Percentiles rank a stretch among this genome's conserved stretches.
Evolutionary conservation across 495 filamentous ascomycete species (phyloP).

Genomic region (Tricharina praecox): DNA sequence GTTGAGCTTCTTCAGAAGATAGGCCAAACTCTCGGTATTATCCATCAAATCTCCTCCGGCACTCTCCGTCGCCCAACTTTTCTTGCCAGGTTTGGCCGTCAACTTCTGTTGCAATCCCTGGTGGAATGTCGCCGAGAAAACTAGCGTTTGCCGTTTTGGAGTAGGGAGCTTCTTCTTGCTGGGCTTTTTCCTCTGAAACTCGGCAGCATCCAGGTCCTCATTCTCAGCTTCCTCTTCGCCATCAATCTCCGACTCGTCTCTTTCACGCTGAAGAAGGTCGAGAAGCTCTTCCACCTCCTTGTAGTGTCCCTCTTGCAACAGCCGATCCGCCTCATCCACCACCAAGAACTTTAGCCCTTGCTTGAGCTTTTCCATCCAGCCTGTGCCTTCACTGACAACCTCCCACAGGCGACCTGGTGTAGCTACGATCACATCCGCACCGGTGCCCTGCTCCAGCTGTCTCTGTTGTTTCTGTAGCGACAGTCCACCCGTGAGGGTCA

Average conservation of each 20-base stretch:
- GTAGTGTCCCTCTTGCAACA: constrained; percentile 85
- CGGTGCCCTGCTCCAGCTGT: constrained; percentile 40
- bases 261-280: constrained; percentile 47
- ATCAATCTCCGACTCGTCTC: constrained; percentile 31
- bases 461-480: constrained; percentile 86
- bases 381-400: constrained; percentile 53
- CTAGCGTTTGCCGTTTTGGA: constrained; percentile 60
- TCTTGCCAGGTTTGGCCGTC: constrained; percentile 47
- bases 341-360: constrained; percentile 59
- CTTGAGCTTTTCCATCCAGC: constrained; percentile 45
- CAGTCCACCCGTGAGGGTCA: constrained; percentile 76
- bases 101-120: constrained; percentile 78
- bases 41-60: constrained; percentile 44
- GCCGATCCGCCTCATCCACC: constrained; percentile 83
- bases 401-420: constrained; percentile 94
- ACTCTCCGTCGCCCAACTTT: constrained; percentile 17
- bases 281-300: constrained; percentile 83
- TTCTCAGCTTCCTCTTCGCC: constrained; percentile 25
- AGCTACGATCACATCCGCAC: constrained; percentile 72
- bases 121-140: constrained; percentile 95
- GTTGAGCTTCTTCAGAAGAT: constrained; percentile 74
- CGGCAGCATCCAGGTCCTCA: not conserved
- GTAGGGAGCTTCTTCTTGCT: constrained; percentile 9
- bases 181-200: constrained; percentile 18
- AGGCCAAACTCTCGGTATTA: constrained; percentile 72